Conservation (phyloP, 208 protist species). For the Leishmania martiniquensis region DNA sequence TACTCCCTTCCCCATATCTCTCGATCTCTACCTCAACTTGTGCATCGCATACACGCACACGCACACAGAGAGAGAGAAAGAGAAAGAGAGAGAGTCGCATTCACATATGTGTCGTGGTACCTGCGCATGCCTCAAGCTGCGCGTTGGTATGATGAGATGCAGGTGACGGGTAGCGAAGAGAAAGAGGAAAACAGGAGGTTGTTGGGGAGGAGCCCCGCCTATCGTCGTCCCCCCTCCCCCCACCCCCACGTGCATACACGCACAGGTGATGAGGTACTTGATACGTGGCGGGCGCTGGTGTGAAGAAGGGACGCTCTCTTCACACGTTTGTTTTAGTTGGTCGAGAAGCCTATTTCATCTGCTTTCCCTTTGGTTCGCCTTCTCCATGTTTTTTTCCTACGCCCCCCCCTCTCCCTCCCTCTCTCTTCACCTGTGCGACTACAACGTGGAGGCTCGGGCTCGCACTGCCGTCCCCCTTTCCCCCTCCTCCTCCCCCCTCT, state of each 20-base stretch:
- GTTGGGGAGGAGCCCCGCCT: not conserved
- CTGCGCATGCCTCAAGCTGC: not conserved
- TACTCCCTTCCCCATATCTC: slow-evolving; percentile 2
- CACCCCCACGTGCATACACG: not conserved
- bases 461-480: not conserved
- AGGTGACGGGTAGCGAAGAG: not conserved
- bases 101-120: too few species aligned
- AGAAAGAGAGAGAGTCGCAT: too few species aligned
- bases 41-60: too few species aligned
- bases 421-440: not conserved
- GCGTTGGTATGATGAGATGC: not conserved
- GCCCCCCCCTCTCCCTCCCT: not conserved
- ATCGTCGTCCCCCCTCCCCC: not conserved
- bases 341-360: not conserved
- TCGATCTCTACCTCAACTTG: too few species aligned
- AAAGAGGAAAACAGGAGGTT: not conserved
- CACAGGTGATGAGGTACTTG: not conserved
- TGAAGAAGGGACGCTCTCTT: not conserved
- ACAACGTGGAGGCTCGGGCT: not conserved
- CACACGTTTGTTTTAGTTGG: not conserved
- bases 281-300: not conserved
- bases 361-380: not conserved
- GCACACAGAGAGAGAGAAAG: too few species aligned
- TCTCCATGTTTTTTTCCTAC: not conserved
- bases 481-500: not conserved